These are phyloP conservation scores for Ramichloridium luteum DNA, from an alignment of 2,329 filamentous ascomycete genomes.

Conservation along the genomic window DNA sequence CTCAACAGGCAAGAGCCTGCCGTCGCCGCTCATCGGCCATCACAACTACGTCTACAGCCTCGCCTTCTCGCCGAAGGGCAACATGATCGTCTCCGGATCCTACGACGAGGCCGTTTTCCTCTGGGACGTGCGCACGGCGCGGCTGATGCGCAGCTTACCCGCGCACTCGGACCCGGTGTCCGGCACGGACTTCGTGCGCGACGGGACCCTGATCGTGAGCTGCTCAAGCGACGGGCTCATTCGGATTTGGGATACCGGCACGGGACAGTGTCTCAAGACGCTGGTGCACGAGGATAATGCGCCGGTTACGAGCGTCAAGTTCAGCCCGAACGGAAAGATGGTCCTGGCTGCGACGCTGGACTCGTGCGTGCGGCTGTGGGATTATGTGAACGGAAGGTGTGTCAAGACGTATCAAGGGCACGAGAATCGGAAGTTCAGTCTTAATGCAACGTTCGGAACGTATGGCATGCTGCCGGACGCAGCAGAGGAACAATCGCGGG, in stretches of 20 bases:
- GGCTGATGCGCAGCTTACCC: conserved; percentile 78
- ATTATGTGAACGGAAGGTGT: conserved; percentile 81
- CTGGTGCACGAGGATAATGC: conserved; percentile 95
- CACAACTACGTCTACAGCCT: conserved; percentile 94
- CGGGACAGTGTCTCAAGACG: conserved; percentile 87
- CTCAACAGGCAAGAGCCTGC: conserved; percentile 45
- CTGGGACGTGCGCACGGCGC: conserved; percentile 85
- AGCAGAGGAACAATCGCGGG: conserved; percentile 1
- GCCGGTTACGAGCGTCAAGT: conserved; percentile 76
- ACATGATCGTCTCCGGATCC: conserved; percentile 87
- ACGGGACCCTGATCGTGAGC: conserved; percentile 83
- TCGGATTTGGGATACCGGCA: conserved; percentile 90
- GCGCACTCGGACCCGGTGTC: conserved; percentile 92
- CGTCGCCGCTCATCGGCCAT: conserved; percentile 61
- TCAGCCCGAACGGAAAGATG: conserved; percentile 87
- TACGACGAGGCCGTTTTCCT: conserved; percentile 96
- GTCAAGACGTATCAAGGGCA: conserved; percentile 98
- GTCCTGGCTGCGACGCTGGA: conserved; percentile 88
- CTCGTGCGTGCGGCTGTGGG: conserved; percentile 81
- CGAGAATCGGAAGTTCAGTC: conserved; percentile 66
- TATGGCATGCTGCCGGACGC: conserved; percentile 32
- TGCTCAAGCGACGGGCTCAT: conserved; percentile 87
- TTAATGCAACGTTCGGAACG: conserved; percentile 72
- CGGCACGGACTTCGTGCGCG: conserved; percentile 82
- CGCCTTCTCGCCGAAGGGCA: conserved; percentile 94